These are phyloP conservation scores for Cladosporium halotolerans DNA, from an alignment of 2,329 filamentous ascomycete genomes.

Conservation along the genomic window DNA sequence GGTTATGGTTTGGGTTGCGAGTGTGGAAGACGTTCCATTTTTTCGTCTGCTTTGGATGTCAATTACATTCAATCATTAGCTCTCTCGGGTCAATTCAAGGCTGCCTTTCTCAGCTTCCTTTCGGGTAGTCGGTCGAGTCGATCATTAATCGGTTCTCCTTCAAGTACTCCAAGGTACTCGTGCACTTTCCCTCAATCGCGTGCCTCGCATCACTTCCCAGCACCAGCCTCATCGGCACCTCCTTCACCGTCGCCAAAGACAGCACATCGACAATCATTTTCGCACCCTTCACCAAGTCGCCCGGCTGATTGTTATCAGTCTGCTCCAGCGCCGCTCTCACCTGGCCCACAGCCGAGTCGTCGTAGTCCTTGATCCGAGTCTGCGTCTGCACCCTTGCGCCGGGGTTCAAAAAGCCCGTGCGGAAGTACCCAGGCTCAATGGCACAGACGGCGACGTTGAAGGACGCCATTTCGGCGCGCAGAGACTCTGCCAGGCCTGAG, in stretches of 20 bases:
- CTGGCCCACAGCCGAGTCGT: conserved; percentile 31
- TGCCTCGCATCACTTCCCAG: conserved; percentile 45
- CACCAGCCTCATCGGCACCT: conserved; percentile 49
- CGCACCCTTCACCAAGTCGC: conserved; percentile 50
- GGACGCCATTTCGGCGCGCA: conserved; percentile 38
- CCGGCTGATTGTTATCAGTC: conserved; percentile 46
- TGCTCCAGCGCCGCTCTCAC: conserved; percentile 29
- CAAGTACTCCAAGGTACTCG: conserved; percentile 38
- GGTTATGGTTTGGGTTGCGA: no score
- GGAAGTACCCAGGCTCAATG: conserved; percentile 50
- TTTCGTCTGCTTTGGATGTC: no score
- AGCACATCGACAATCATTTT: conserved; percentile 51
- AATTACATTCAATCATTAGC: no score
- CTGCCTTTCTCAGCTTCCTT: background rate
- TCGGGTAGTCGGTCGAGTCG: conserved; percentile 16
- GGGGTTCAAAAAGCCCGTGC: conserved; percentile 43
- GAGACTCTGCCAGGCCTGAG: conserved; percentile 40
- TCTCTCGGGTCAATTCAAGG: no score
- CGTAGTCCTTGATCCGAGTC: conserved; percentile 25
- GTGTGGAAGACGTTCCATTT: no score
- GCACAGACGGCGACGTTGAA: conserved; percentile 38
- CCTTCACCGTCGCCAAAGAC: conserved; percentile 43
- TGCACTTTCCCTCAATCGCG: conserved; percentile 39
- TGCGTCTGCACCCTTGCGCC: conserved; percentile 13
- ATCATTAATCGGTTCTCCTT: conserved; percentile 46